Percentiles rank a stretch among this genome's conserved stretches.
These are phyloP conservation scores for Penicillium flavigenum DNA, from an alignment of 495 filamentous ascomycete species.

Conservation along the genomic window DNA sequence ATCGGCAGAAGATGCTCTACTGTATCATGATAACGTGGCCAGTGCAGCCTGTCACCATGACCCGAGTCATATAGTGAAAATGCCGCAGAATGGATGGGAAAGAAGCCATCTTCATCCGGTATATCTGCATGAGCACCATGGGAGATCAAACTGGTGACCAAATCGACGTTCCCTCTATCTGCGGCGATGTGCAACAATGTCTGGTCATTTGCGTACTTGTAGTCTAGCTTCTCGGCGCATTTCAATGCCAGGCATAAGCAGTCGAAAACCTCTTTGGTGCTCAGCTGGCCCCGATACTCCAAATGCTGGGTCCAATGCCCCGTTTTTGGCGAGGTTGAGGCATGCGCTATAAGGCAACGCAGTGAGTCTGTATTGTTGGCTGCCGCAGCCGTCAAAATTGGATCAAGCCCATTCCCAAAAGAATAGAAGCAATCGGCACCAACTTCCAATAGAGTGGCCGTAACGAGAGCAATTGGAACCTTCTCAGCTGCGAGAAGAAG, in stretches of 20 bases:
- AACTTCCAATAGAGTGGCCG: background rate
- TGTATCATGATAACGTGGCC: background rate
- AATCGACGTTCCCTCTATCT: background rate
- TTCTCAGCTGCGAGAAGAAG: background rate
- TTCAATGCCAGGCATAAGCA: background rate
- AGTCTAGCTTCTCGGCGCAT: background rate
- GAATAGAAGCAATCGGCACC: background rate
- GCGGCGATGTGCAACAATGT: background rate
- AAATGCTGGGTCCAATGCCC: background rate
- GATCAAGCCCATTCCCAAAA: background rate
- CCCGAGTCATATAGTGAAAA: background rate
- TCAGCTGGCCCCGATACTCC: background rate
- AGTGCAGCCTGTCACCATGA: background rate
- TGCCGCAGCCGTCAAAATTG: background rate
- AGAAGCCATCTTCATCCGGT: background rate
- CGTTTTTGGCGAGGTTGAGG: background rate
- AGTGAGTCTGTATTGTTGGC: background rate
- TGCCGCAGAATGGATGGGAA: background rate
- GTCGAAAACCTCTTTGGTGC: background rate
- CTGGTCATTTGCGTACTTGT: background rate
- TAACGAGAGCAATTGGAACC: background rate
- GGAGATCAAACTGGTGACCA: background rate
- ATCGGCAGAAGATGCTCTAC: background rate
- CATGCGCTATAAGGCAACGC: background rate
- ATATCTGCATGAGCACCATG: background rate